These are phyloP conservation scores for Diaporthe citriasiana DNA, from an alignment of 2,329 filamentous ascomycete species.

Conservation along the genomic window DNA sequence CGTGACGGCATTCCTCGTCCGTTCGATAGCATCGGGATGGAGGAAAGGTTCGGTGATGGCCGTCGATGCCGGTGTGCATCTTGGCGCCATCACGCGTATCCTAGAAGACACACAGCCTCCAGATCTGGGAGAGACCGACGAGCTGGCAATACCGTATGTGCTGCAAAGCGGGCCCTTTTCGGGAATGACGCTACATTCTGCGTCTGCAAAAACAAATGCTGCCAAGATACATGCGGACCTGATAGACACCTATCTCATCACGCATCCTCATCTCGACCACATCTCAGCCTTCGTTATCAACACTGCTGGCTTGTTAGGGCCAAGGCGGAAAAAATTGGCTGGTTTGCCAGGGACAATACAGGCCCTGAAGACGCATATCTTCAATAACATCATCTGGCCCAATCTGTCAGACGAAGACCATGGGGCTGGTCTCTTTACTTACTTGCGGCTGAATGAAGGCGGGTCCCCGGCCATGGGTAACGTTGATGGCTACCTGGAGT, in stretches of 20 bases:
- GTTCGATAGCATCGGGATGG: conserved; percentile 85
- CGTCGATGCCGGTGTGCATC: conserved; percentile 93
- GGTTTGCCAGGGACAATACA: conserved; percentile 90
- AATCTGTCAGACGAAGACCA: conserved; percentile 97
- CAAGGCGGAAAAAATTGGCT: conserved; percentile 86
- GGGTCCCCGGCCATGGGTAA: conserved; percentile 88
- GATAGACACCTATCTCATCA: conserved; percentile 91
- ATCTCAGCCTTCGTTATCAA: conserved; percentile 93
- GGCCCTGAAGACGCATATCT: conserved; percentile 93
- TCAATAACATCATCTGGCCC: conserved; percentile 98
- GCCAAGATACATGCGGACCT: conserved; percentile 83
- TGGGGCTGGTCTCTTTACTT: conserved; percentile 92
- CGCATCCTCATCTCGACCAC: conserved; percentile 97
- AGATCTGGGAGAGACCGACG: conserved; percentile 51
- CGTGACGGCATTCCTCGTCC: conserved; percentile 89
- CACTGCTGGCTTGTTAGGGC: conserved; percentile 86
- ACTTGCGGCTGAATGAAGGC: conserved; percentile 88
- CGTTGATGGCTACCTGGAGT: conserved; percentile 86
- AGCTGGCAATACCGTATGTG: conserved; percentile 63
- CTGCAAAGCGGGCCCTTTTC: conserved; percentile 82
- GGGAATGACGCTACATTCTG: conserved; percentile 78
- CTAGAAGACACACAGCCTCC: conserved; percentile 69
- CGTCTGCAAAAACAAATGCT: conserved; percentile 81
- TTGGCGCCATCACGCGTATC: conserved; percentile 86
- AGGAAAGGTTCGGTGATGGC: conserved; percentile 85